Evolutionary conservation across 108 stramenopile species (phyloP), one percentile per base, ranked within the genome.

Genomic region (Asterionellopsis glacialis): DNA sequence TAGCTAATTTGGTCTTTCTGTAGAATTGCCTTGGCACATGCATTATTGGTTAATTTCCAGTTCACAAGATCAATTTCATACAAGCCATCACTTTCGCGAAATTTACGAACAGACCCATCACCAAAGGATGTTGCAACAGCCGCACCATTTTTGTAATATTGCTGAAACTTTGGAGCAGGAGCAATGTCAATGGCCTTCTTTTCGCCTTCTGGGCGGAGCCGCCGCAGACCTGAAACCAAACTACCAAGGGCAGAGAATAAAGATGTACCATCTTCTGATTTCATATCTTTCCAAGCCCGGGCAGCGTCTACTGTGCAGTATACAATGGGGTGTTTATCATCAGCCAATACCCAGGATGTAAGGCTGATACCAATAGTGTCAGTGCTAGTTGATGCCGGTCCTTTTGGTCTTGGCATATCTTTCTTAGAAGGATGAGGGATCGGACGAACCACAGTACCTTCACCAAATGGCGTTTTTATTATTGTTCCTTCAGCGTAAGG

Each of bases 81-180:
- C 45, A 94, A 79, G 23, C 93, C 93, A 69, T 94, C 93, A 13
- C 57, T 63, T 50, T 68, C 67, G 10, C 93, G 81, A 59, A 94
- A 94, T 2, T 54, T 15, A 11, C 55, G 22, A 19, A 94, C 84
- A 28, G 57, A 58, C 5, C 93, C 93, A 51, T 84, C 69, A 41
- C 93, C 93, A 73, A 79, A 94, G n/a, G 76, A 42, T 12, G 93
- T 90, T 48, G 87, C 67, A 51, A 94, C 88, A 45, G 85, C 69
- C 40, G 93, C 88, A 22, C 85, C 79, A 69, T 91, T 81, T 66
- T 81, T 65, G 51, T 87, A 94, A 57, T 87, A 91, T 55, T 79
- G 83, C 51, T 78, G 69, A 61, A 82, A 90, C 38, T 67, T 75
- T 19, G 55, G 6, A 0, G 53, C 27, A 24, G 52, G 13, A 2